Conservation (phyloP, 495 filamentous ascomycete genomes). For the Aspergillus funiculosus region DNA sequence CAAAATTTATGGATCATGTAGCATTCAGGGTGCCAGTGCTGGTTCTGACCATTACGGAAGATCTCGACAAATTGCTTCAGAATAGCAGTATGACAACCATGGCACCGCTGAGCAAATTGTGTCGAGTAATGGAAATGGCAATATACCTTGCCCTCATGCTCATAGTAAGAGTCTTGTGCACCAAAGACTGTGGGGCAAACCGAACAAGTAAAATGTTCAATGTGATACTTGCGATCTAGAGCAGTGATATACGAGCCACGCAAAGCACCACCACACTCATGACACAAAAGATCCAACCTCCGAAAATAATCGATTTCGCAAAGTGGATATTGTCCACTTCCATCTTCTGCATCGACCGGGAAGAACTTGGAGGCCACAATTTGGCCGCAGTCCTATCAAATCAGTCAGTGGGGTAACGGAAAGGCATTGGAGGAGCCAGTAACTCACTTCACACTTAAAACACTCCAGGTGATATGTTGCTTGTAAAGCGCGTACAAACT, state of each 20-base stretch:
- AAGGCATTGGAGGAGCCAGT: background rate
- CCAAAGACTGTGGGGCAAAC: constrained; percentile 97
- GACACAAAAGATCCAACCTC: constrained; percentile 82
- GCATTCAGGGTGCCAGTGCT: constrained; percentile 99
- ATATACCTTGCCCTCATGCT: constrained; percentile 93
- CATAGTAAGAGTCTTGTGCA: constrained; percentile 97
- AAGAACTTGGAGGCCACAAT: constrained; percentile 99
- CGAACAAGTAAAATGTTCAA: constrained; percentile 98
- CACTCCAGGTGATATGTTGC: constrained; percentile 96
- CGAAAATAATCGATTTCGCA: constrained; percentile 99
- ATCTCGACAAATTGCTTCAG: constrained; percentile 99
- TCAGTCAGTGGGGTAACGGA: constrained; percentile 7
- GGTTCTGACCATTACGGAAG: constrained; percentile 92
- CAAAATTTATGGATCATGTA: constrained; percentile 99
- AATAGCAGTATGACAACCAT: constrained; percentile 95
- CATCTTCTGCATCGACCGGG: constrained; percentile 84
- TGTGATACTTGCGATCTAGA: constrained; percentile 95
- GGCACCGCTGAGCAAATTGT: constrained; percentile 91
- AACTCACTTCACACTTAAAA: constrained; percentile 92
- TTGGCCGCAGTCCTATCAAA: constrained; percentile 81
- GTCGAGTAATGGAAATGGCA: constrained; percentile 99
- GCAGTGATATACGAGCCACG: constrained; percentile 98
- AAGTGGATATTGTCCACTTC: constrained; percentile 81
- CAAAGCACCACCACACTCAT: constrained; percentile 85
- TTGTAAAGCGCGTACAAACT: constrained; percentile 89